Evolutionary conservation across 306 rosid genomes (phyloP).

Genomic region (Lagenaria siceraria): DNA sequence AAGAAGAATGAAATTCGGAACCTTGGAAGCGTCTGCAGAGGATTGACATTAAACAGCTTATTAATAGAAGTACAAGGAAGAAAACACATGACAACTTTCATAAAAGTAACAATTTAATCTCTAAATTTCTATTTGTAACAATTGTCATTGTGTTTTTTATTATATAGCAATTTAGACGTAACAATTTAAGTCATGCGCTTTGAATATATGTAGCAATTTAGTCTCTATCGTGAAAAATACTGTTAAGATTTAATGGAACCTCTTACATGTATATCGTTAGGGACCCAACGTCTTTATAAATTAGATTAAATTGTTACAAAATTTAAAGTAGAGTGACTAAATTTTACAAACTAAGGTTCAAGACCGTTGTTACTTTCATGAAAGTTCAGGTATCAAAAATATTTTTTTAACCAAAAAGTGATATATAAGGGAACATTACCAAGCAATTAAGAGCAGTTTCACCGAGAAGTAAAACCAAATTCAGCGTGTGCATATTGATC

Average conservation of each 20-base stretch:
- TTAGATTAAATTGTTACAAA: too few species aligned
- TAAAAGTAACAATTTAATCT: too few species aligned
- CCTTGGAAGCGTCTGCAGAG: conserved; percentile 40
- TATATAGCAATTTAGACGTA: neutral
- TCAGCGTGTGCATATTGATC: conserved; percentile 53
- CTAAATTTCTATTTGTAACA: neutral
- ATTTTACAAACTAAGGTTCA: neutral
- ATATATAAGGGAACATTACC: conserved; percentile 24
- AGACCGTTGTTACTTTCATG: neutral
- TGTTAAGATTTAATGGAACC: neutral
- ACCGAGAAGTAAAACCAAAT: conserved; percentile 55
- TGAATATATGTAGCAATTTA: too few species aligned
- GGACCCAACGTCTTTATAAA: too few species aligned
- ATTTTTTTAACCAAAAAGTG: neutral
- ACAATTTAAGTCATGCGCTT: too few species aligned
- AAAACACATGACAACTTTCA: too few species aligned
- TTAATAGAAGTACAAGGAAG: neutral
- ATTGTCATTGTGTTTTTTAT: neutral
- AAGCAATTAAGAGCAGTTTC: conserved; percentile 64
- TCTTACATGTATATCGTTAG: too few species aligned
- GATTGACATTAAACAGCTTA: neutral
- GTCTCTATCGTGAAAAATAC: too few species aligned
- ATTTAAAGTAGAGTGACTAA: neutral
- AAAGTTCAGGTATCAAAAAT: neutral
- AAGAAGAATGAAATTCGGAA: conserved; percentile 56